Base-by-base conservation (phyloP, 2,329 filamentous ascomycete genomes). In the Cercospora sp. region DNA sequence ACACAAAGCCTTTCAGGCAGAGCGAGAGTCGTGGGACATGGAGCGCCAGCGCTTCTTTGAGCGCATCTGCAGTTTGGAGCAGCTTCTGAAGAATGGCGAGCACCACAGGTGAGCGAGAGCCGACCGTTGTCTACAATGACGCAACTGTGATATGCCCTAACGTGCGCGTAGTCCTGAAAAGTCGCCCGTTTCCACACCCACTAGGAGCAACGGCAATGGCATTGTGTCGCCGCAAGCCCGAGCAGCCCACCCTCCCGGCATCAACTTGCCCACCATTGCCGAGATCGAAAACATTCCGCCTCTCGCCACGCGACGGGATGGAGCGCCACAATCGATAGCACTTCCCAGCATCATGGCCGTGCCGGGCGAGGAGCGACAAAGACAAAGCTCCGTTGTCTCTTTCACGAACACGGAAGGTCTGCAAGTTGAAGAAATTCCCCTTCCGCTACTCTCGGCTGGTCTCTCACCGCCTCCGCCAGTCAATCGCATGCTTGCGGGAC, bases 1-100 rank as follows among this genome's bases (percentile, higher is more conserved):
- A 26, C 76, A 79, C 66, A 73, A 75, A 40, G 77, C 77, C 0
- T 80, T 80, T 63, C 74, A 75, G 10, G 76, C 75, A 2, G 78
- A 80, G 69, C 67, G 78, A 37, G 71, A 79, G 53, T 72, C 74
- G 13, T 80, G 78, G 78, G 68, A 71, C 13, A 63, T 77, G 68
- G 77, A 80, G 70, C 73, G 72, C 58, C 72, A 77, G 34, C 70
- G 74, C 49, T 65, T 79, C 55, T 73, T 77, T 32, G 73, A 76
- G 63, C 74, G 78, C 61, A 78, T 80, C 28, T 71, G 72, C n/a
- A 75, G 72, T 26, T 68, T 80, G 63, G 78, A 80, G 69, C 71
- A 74, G 58, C 66, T 80, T 37, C 69, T 80, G 53, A 77, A 74
- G 71, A 75, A 66, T 10, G 70, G 71, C 45, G 75, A 78, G 69